phyloP scores from a whole-genome alignment of 2,329 filamentous ascomycete genomes.

The Ascochyta viciae-villosae region DNA sequence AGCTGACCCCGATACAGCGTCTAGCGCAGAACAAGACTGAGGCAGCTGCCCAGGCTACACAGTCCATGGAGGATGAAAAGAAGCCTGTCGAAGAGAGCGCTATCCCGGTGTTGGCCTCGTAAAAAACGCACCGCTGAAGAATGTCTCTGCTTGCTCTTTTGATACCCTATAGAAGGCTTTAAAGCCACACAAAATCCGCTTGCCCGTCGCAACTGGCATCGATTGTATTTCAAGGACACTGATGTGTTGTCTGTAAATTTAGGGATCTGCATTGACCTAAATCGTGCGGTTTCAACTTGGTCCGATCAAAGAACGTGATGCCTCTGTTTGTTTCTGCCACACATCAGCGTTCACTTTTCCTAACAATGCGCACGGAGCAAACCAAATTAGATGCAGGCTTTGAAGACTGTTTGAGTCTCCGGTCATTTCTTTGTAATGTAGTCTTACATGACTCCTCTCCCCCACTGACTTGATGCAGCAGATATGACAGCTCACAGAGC shows the following conservation, averaged over 20 bases:
- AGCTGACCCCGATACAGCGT: conserved; percentile 42
- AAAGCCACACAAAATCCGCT: conserved; percentile 20
- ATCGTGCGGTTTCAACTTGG: neutral
- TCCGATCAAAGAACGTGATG: neutral
- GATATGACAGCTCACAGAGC: neutral
- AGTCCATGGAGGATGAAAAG: conserved; percentile 18
- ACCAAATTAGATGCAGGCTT: neutral
- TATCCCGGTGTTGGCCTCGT: conserved; percentile 9
- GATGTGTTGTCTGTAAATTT: neutral
- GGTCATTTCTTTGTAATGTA: neutral
- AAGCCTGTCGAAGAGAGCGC: conserved; percentile 29
- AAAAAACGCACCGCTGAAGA: neutral
- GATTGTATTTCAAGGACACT: neutral
- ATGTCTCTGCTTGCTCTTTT: conserved; percentile 11
- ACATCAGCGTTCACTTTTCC: neutral
- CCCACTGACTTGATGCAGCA: neutral
- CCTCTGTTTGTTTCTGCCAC: neutral
- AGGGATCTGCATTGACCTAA: neutral
- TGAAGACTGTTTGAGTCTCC: neutral
- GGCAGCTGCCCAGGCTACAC: conserved; percentile 24
- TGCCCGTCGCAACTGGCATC: neutral
- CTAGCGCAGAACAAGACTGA: conserved; percentile 54
- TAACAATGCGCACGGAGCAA: neutral
- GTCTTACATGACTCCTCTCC: neutral
- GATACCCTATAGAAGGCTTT: conserved; percentile 40